Evolutionary conservation across 192 early-diverging fungal genomes (phyloP), one percentile per base, ranked within the genome.

Genomic region (Coemansia umbellata): DNA sequence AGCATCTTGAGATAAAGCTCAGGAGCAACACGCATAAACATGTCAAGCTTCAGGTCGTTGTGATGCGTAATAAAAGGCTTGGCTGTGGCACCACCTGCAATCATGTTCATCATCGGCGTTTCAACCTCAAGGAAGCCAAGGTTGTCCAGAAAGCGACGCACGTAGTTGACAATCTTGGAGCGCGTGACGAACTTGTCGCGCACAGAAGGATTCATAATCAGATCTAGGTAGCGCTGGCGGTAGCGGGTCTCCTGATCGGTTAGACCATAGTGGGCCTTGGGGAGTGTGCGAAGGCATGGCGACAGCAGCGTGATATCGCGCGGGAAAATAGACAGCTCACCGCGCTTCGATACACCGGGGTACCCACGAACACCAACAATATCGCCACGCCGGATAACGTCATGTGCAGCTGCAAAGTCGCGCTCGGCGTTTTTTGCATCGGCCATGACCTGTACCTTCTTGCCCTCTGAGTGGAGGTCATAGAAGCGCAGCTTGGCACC

Each of bases 51-150:
- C 43, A 99, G 85, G 65, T 99, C 95, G 77, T 99, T 99, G 86
- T 99, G 97, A 73, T 97, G 95, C 27, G 97, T 99, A 56, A 95
- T 76, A 73, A 99, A 99, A 18, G 97, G 97, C 82, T 94, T 96
- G 59, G 97, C 97, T n/a, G 95, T 95, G 41, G 97, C 95, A 50
- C 97, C 95, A 66, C 89, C 89, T 11, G 90, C 89, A 80, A 97
- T 93, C 89, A 91, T 89, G 84, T 95, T 95, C 94, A 99, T 97
- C 94, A 97, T 97, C 28, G 97, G 97, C n/a, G 97, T 99, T 71
- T 99, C 97, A 42, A 99, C 96, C 80, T 99, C 96, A 45, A 99
- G 81, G 81, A 99, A 99, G 32, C 89, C 91, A 30, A 85, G 85
- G 58, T 90, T 83, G 71, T 99, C 96, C 51, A 99, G 80, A 83